These are phyloP conservation scores for Phialophora verrucosa DNA, from an alignment of 2,329 filamentous ascomycete species.

Conservation along the genomic window DNA sequence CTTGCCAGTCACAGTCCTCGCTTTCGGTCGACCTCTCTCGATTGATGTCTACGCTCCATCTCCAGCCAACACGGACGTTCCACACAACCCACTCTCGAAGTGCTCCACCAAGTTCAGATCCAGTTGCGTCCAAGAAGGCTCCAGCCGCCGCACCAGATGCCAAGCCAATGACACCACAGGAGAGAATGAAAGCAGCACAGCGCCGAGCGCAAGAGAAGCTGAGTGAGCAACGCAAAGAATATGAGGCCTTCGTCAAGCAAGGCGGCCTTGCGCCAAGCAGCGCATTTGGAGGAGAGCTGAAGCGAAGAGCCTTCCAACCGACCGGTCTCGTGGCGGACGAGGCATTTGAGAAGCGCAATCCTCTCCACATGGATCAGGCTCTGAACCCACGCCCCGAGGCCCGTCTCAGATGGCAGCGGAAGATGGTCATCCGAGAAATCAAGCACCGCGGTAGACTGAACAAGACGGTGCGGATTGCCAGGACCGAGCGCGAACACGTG, in stretches of 20 bases:
- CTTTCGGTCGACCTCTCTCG: conserved; percentile 20
- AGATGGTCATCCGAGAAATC: conserved; percentile 80
- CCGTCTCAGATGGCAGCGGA: conserved; percentile 78
- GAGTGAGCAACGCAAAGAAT: conserved; percentile 21
- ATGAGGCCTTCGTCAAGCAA: conserved; percentile 18
- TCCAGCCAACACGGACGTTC: conserved; percentile 11
- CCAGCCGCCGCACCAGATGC: conserved; percentile 5
- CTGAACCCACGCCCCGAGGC: conserved; percentile 76
- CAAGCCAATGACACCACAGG: conserved; percentile 17
- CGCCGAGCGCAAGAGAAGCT: conserved; percentile 25
- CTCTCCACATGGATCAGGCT: conserved; percentile 63
- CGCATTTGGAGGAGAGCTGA: conserved; percentile 32
- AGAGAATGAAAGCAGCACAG: conserved; percentile 22
- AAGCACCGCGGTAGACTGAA: conserved; percentile 70
- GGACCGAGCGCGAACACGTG: conserved; percentile 64
- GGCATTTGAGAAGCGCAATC: conserved; percentile 50
- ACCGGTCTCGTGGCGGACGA: conserved; percentile 18
- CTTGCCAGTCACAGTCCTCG: conserved; percentile 9
- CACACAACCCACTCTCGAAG: conserved; percentile 12
- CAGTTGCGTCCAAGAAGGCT: not conserved
- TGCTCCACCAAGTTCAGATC: conserved; percentile 8
- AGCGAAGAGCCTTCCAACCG: conserved; percentile 25
- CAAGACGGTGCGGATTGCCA: conserved; percentile 69
- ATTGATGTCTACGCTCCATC: conserved; percentile 22
- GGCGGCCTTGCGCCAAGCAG: conserved; percentile 28